Evolutionary conservation across 352 stramenopile genomes (phyloP).

Genomic region (Pythium aphanidermatum): DNA sequence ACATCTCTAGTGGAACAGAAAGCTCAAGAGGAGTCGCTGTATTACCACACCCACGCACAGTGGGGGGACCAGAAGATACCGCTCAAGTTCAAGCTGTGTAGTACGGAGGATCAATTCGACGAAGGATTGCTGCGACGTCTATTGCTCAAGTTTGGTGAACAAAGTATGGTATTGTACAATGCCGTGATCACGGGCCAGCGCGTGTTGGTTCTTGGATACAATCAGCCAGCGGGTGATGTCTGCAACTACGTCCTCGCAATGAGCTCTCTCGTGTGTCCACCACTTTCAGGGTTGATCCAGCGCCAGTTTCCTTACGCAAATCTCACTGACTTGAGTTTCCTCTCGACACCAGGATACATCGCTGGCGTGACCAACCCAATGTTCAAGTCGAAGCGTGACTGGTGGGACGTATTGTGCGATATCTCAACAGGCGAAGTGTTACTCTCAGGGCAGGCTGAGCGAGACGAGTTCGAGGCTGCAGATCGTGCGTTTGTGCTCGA

Average conservation of each 20-base stretch:
- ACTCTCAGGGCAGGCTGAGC: conserved; percentile 46
- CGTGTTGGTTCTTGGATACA: conserved; percentile 81
- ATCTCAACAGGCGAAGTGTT: conserved; percentile 78
- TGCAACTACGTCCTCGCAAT: conserved; percentile 85
- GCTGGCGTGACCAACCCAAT: conserved; percentile 90
- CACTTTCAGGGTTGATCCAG: conserved; percentile 69
- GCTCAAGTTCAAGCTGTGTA: conserved; percentile 77
- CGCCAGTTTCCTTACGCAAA: conserved; percentile 87
- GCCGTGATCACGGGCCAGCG: conserved; percentile 72
- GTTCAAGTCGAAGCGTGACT: conserved; percentile 89
- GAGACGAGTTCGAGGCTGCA: conserved; percentile 63
- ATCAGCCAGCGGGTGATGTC: conserved; percentile 70
- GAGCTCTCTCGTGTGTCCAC: conserved; percentile 77
- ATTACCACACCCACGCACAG: conserved; percentile 42
- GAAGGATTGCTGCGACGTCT: conserved; percentile 63
- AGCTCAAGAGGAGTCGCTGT: conserved; percentile 38
- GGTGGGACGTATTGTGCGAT: conserved; percentile 89
- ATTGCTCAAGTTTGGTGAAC: conserved; percentile 73
- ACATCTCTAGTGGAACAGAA: conserved; percentile 35
- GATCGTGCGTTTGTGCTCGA: conserved; percentile 75
- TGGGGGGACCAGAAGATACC: conserved; percentile 64
- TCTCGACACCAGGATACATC: conserved; percentile 81
- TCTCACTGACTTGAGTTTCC: conserved; percentile 83
- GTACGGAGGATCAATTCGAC: conserved; percentile 80
- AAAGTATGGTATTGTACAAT: conserved; percentile 85